Base-by-base conservation (phyloP, 345 rosid species). In the Bruguiera parviflora region DNA sequence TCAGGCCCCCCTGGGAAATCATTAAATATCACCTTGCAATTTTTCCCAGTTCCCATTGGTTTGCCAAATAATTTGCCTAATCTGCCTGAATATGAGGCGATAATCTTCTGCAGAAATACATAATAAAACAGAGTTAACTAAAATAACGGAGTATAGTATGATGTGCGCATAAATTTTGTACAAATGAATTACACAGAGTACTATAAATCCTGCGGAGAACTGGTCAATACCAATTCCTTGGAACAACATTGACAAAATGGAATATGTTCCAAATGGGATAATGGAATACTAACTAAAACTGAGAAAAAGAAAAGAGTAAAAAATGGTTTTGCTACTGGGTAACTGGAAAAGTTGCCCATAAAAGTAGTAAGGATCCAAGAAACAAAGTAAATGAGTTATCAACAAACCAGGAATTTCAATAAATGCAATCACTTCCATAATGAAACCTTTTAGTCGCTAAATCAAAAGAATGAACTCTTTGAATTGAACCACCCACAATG, bases 1-100 rank as follows among this genome's bases (percentile, higher is more conserved):
- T 81, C 87, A 0, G 91, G 66, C 31, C 97, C 97, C 39, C 96
- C 97, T 0, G 99, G 97, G 64, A 95, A 95, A 58, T 90, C 99
- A 67, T 86, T 82, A 59, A 95, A 90, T 73, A 95, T 79, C 65
- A 95, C 88, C 71, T 90, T 95, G 53, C 84, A 79, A 69, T 75
- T 76, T 52, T 83, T 73, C 62, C 68, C 53, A 35, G 82, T 65
- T 52, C 70, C 66, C 9, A 77, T 72, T 58, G 92, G 85, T 80
- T 84, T 87, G 29, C 92, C 85, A 66, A 88, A 80, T 59, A 92
- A 71, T 75, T 76, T 86, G 78, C 84, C 74, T 51, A 95, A 72
- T 75, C 84, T 88, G 29, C 88, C 89, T 5, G 93, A 90, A 71
- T 86, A 88, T 0, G 79, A 64, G 61, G 88, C 84, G 35, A 95